Conservation (phyloP, 306 rosid genomes). For the Morella rubra region DNA sequence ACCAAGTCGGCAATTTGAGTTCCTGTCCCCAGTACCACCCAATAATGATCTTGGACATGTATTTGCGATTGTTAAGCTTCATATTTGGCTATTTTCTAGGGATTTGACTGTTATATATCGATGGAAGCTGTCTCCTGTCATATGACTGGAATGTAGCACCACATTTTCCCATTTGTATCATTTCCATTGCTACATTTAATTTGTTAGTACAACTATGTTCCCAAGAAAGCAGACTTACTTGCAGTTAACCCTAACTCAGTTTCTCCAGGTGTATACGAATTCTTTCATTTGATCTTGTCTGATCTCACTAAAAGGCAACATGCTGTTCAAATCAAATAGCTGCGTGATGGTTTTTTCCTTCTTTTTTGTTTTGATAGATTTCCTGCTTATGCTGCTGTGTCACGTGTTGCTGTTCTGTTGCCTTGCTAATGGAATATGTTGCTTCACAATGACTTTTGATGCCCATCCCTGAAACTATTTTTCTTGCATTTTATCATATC, state of each 20-base stretch:
- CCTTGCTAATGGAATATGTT: background rate
- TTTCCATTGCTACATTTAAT: background rate
- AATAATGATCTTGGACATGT: background rate
- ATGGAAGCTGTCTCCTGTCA: background rate
- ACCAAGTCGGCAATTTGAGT: background rate
- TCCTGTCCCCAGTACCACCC: background rate
- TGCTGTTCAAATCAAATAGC: background rate
- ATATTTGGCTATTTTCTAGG: background rate
- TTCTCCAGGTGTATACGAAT: background rate
- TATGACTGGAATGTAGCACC: background rate
- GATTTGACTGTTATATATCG: background rate
- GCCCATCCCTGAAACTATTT: background rate
- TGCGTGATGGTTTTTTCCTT: conserved; percentile 13
- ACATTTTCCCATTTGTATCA: background rate
- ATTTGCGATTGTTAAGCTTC: background rate
- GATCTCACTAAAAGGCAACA: background rate
- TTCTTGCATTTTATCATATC: background rate
- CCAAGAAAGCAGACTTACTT: background rate
- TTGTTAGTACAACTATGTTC: background rate
- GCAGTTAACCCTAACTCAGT: background rate
- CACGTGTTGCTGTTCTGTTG: too few relatives aligned
- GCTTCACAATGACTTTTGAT: background rate
- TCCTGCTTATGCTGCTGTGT: conserved; percentile 72
- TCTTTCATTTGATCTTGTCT: background rate
- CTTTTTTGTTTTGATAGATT: conserved; percentile 50